Conservation (phyloP, 495 filamentous ascomycete genomes). For the Daldinia bambusicola region DNA sequence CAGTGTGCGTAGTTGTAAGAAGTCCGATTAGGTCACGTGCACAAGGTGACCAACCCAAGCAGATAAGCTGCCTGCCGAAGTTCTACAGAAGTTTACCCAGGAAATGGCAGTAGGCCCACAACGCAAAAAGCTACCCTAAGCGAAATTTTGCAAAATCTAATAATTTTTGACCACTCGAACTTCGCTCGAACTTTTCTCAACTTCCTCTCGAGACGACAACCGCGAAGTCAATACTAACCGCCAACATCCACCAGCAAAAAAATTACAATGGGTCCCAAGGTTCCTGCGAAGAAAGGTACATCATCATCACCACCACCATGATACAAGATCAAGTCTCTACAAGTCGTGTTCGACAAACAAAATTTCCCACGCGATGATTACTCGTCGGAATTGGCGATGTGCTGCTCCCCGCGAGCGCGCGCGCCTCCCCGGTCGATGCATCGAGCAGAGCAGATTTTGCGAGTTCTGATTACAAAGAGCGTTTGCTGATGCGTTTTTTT, state of each 20-base stretch:
- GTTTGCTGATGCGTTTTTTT: slow-evolving; percentile 60
- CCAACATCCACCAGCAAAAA: slow-evolving; percentile 55
- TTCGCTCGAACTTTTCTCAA: slow-evolving; percentile 15
- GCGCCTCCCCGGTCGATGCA: slow-evolving; percentile 52
- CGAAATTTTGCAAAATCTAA: slow-evolving; percentile 9
- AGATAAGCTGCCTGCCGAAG: neutral
- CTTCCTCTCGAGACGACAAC: slow-evolving; percentile 18
- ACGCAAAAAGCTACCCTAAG: slow-evolving; percentile 8
- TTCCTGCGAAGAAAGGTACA: slow-evolving; percentile 74
- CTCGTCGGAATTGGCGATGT: slow-evolving; percentile 22
- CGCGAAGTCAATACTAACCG: slow-evolving; percentile 7
- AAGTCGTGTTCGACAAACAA: slow-evolving; percentile 19
- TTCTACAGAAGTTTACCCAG: slow-evolving; percentile 5
- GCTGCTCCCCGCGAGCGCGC: slow-evolving; percentile 37
- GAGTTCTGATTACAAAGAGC: slow-evolving; percentile 62
- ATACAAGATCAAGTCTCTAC: slow-evolving; percentile 21
- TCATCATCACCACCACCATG: slow-evolving; percentile 22
- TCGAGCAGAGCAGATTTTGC: slow-evolving; percentile 71
- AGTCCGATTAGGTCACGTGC: neutral
- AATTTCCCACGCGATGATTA: slow-evolving; percentile 39
- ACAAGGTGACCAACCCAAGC: neutral
- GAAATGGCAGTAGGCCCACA: slow-evolving; percentile 1
- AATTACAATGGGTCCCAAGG: slow-evolving; percentile 79
- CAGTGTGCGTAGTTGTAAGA: neutral
- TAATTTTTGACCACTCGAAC: slow-evolving; percentile 1